Percentiles rank a stretch among this genome's conserved stretches.
Conservation (phyloP, 2,329 filamentous ascomycete genomes). For the Diplodia seriata region DNA sequence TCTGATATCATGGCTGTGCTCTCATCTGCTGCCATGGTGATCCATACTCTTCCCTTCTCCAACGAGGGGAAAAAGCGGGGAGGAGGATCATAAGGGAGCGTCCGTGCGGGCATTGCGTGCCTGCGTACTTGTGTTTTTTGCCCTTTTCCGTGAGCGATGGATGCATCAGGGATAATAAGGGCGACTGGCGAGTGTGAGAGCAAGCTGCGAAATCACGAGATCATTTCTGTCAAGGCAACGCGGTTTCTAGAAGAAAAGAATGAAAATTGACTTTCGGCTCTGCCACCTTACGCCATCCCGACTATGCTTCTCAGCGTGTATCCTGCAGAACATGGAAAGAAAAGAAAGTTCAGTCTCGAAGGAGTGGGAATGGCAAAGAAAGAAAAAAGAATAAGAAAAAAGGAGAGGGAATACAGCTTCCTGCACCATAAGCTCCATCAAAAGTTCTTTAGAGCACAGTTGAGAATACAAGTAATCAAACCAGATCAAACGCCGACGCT, state of each 20-base stretch:
- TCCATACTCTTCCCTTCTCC: background rate
- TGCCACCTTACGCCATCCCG: background rate
- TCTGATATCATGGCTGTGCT: background rate
- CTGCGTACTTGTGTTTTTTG: background rate
- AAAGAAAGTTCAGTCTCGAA: background rate
- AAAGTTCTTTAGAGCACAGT: background rate
- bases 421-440: background rate
- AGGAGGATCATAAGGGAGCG: background rate
- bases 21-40: too few species aligned
- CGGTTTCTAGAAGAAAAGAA: background rate
- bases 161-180: background rate
- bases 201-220: background rate
- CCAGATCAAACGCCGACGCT: conserved; percentile 23
- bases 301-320: background rate
- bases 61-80: background rate
- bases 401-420: background rate
- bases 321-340: background rate
- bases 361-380: background rate
- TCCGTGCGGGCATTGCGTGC: background rate
- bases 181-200: background rate
- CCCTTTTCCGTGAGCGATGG: background rate
- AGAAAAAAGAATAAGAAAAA: background rate
- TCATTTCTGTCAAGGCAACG: background rate
- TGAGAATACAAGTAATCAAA: background rate
- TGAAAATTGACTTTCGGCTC: background rate